Conservation (phyloP, 176 grass and related monocot species). For the Zoysia japonica region DNA sequence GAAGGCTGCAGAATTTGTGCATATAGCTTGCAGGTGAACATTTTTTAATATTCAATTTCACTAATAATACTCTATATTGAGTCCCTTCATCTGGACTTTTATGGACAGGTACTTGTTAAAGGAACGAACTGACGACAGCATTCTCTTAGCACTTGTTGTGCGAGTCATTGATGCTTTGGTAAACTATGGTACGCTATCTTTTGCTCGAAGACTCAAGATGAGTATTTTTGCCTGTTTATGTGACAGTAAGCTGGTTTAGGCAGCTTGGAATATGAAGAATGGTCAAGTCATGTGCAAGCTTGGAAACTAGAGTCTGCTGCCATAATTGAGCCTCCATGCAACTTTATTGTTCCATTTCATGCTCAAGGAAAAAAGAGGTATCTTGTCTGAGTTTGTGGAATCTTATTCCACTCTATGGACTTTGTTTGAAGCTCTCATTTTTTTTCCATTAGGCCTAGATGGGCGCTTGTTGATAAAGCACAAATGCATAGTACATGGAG, state of each 20-base stretch:
- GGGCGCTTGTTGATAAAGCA: slow-evolving; percentile 87
- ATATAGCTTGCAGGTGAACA: slow-evolving; percentile 75
- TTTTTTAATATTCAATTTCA: slow-evolving; percentile 26
- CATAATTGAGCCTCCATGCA: slow-evolving; percentile 88
- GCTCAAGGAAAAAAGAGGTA: slow-evolving; percentile 91
- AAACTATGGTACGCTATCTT: slow-evolving; percentile 78
- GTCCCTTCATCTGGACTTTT: slow-evolving; percentile 39
- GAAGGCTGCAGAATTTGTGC: slow-evolving; percentile 79
- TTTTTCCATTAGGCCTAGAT: slow-evolving; percentile 70
- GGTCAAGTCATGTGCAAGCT: slow-evolving; percentile 82
- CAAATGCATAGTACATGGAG: slow-evolving; percentile 94
- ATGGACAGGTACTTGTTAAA: slow-evolving; percentile 82
- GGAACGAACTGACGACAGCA: slow-evolving; percentile 93
- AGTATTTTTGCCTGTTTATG: slow-evolving; percentile 40
- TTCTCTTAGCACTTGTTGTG: slow-evolving; percentile 83
- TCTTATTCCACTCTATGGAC: slow-evolving; percentile 26
- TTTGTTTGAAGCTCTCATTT: slow-evolving; percentile 28
- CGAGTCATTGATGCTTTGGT: slow-evolving; percentile 91
- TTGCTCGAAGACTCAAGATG: slow-evolving; percentile 12
- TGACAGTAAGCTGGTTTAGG: slow-evolving; percentile 60
- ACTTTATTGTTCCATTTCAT: slow-evolving; percentile 84
- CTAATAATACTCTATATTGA: slow-evolving; percentile 31
- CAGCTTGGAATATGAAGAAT: slow-evolving; percentile 93
- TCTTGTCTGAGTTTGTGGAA: slow-evolving; percentile 17
- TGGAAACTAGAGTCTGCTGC: slow-evolving; percentile 90